Evolutionary conservation across 2,329 filamentous ascomycete species (phyloP), one percentile per base, ranked within the genome.

Genomic region (Fusarium papillatum): DNA sequence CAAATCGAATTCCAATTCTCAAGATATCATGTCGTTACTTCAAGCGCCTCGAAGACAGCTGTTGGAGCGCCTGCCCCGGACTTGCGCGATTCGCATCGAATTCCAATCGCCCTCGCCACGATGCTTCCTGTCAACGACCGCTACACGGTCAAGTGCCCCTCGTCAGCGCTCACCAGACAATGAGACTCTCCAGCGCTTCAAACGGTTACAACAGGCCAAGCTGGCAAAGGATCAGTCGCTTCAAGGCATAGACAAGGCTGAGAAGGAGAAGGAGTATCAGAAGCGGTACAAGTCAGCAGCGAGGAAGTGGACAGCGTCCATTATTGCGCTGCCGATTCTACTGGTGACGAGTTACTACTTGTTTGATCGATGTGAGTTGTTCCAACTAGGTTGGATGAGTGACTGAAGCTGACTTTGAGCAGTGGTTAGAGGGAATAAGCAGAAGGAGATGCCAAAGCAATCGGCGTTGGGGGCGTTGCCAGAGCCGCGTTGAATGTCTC

Each of bases 321-420:
- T 91, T 75, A 85, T 91, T 66, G 88, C 87, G 29, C 76, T 90
- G 81, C 90, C 90, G 3, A 86, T 91, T 38, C 76, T 90, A 7
- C 71, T 91, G 17, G 89, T 91, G 62, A 89, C 88, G 31, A 90
- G 89, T 26, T 91, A 89, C 72, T 86, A 85, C 64, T 79, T 91
- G 4, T 91, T 88, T 80, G 85, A 90, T 57, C 82, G 87, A 81
- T 78, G 88, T 88, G 69, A 83, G 87, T 85, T 41, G 9, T 10
- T 17, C 13, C 24, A 26, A 26, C 24, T 26, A 26, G 24, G 24
- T 6, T 5, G 7, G 1, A 10, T 36, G 17, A 5, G 2, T 16
- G 31, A 34, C 7, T 7, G 11, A 19, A 14, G 16, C 71, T 76
- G 61, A 73, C 3, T 7, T 19, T 43, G 16, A 6, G 17, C 57